A percentile compares a stretch with the other conserved stretches of the same genome.
These are phyloP conservation scores for Aurinia saxatilis DNA, from an alignment of 345 rosid species.

Conservation along the genomic window DNA sequence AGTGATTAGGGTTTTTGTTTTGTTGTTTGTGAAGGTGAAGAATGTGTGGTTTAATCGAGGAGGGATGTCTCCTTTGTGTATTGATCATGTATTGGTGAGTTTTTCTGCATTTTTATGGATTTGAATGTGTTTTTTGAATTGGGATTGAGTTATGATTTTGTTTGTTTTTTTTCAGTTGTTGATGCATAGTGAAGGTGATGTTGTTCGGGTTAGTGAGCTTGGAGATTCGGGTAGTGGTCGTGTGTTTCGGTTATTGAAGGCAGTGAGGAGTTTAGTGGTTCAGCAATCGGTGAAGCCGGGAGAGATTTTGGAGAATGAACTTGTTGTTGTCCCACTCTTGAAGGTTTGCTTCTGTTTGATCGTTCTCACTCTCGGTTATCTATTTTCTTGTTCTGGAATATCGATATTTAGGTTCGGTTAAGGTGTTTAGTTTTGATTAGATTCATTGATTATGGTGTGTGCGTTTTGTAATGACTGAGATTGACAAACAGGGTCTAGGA, in stretches of 20 bases:
- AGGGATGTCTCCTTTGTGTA: conserved; percentile 76
- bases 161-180: conserved; percentile 30
- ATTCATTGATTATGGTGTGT: not conserved
- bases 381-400: no score
- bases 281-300: conserved; percentile 37
- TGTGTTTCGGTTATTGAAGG: conserved; percentile 44
- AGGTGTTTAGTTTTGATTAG: no score
- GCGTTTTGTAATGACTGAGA: not conserved
- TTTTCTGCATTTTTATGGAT: not conserved
- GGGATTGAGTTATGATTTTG: no score
- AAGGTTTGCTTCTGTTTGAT: conserved; percentile 55
- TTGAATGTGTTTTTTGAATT: no score
- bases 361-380: no score
- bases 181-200: conserved; percentile 82
- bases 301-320: conserved; percentile 37
- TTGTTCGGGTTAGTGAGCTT: conserved; percentile 41
- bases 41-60: conserved; percentile 68
- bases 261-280: conserved; percentile 43
- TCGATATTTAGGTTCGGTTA: no score
- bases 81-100: conserved; percentile 77
- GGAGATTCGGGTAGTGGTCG: conserved; percentile 47
- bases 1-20: not conserved
- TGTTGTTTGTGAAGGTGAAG: conserved; percentile 35
- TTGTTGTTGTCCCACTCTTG: conserved; percentile 41
- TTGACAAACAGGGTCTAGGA: no score